Base-by-base conservation (phyloP, 2,329 filamentous ascomycete genomes). In the Monosporascus sp. region DNA sequence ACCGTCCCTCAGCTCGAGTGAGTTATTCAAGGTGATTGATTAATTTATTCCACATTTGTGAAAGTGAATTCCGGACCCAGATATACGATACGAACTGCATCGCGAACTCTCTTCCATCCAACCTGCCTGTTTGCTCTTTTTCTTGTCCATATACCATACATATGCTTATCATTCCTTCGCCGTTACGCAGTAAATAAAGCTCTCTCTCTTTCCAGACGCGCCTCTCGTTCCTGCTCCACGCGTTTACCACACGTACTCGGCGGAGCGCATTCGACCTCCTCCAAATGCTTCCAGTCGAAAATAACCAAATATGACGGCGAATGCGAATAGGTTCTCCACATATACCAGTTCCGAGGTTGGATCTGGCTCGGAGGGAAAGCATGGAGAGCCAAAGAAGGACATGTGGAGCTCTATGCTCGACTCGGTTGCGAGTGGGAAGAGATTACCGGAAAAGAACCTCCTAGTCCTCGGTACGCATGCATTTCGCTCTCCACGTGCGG, bases 371-470 rank as follows among this genome's bases (percentile, higher is more conserved):
- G 82, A 83, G 48, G 74, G 74, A 63, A 80, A 79, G 60, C 80
- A 82, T 74, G 81, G 77, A 71, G 86, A 88, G 63, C 86, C 87
- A 59, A 92, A 90, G 75, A 90, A 89, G 73, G 90, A 96, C 68
- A 86, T 97, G 72, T 97, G 93, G 93, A 92, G 88, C 56, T 91
- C 90, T 45, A 90, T 97, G 88, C 80, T 97, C 61, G 90, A 95
- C 71, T 87, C 84, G 51, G 92, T 94, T 62, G 91, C 92, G 63
- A 96, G 89, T 72, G 91, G 89, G 61, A 95, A 94, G 77, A 83
- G 88, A 62, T 76, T 97, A 65, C 90, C 91, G 6, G 91, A 96
- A 74, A 97, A 96, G 81, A 95, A 92, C 69, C 74, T 97, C 57
- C 74, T 97, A 43, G 86, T 97, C 22, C 75, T 97, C 68, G 91